These are phyloP conservation scores for Didymella lethalis DNA, from an alignment of 2,329 filamentous ascomycete genomes.

Conservation along the genomic window DNA sequence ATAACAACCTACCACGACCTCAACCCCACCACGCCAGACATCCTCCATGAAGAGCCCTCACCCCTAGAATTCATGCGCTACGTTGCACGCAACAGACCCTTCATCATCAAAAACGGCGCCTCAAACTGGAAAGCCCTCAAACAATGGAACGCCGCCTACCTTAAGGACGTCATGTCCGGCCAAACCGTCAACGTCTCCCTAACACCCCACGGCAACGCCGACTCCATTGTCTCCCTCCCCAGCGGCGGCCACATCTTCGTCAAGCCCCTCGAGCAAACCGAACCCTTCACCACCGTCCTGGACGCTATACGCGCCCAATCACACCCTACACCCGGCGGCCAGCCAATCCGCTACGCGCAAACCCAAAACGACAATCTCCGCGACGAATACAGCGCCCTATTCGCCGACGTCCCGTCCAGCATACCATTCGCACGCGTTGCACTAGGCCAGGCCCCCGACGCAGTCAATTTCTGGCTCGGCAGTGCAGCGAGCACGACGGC, in stretches of 20 bases:
- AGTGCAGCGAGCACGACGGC: constrained; percentile 72
- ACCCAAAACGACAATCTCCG: constrained; percentile 86
- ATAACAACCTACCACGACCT: constrained; percentile 77
- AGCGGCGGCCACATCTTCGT: constrained; percentile 64
- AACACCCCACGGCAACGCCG: constrained; percentile 72
- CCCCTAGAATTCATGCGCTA: constrained; percentile 82
- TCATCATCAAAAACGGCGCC: constrained; percentile 72
- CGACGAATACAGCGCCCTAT: constrained; percentile 72
- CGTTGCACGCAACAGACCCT: constrained; percentile 76
- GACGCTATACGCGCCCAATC: constrained; percentile 68
- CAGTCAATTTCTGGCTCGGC: constrained; percentile 84
- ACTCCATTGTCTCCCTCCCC: constrained; percentile 69
- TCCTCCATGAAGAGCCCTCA: constrained; percentile 70
- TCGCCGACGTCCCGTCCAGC: constrained; percentile 67
- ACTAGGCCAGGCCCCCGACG: constrained; percentile 71
- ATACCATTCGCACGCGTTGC: constrained; percentile 79
- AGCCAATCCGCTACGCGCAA: constrained; percentile 67
- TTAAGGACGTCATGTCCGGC: constrained; percentile 63
- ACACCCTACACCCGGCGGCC: constrained; percentile 45
- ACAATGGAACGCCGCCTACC: constrained; percentile 69
- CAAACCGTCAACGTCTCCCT: constrained; percentile 76
- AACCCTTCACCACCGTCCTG: constrained; percentile 70
- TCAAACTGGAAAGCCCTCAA: constrained; percentile 67
- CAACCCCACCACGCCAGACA: constrained; percentile 68
- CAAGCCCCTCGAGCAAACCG: constrained; percentile 74